Base-by-base conservation (phyloP, 352 stramenopile species). In the Aphanomyces invadans region DNA sequence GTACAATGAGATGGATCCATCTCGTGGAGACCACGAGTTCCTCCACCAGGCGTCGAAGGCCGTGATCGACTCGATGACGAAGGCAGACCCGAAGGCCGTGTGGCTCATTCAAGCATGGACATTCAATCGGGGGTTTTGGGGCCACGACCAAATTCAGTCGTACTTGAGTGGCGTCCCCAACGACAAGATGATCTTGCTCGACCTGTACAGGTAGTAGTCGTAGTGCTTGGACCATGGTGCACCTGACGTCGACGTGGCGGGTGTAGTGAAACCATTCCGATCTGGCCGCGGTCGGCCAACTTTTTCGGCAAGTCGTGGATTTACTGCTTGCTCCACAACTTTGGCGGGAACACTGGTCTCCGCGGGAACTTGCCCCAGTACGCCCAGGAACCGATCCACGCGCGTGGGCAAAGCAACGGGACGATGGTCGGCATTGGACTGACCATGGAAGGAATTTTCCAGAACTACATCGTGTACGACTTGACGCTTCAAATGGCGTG, bases 401-500 rank as follows among this genome's bases (percentile, higher is more conserved):
- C 82, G 3, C 74, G 73, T 15, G 56, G 65, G 1, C 68, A 65
- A 19, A 88, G 80, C 65, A 71, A 79, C 31, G 81, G 79, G 3
- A 88, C 80, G 9, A 90, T 93, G 82, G 70, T 83, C 12, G 84
- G 84, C 31, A 68, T 93, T 4, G 84, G 84, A 0, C 71, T 90
- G 25, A 90, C 81, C 0, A 93, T 93, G 82, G 82, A 93, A 72
- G 84, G 84, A 25, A 93, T 93, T 62, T 90, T 83, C 66, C 81
- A 93, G 56, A 93, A 93, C 75, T 93, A 93, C 60, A 73, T 90
- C 0, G 81, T 93, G 32, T 93, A 93, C 62, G 84, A 93, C 48
- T 69, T 92, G 31, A 76, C 75, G 23, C 65, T 91, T 10, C 76
- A 91, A 39, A 90, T 88, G 79, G 79, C 81, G 4, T 92, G 79